Base-by-base conservation (phyloP, 495 filamentous ascomycete genomes). In the Choiromyces venosus region DNA sequence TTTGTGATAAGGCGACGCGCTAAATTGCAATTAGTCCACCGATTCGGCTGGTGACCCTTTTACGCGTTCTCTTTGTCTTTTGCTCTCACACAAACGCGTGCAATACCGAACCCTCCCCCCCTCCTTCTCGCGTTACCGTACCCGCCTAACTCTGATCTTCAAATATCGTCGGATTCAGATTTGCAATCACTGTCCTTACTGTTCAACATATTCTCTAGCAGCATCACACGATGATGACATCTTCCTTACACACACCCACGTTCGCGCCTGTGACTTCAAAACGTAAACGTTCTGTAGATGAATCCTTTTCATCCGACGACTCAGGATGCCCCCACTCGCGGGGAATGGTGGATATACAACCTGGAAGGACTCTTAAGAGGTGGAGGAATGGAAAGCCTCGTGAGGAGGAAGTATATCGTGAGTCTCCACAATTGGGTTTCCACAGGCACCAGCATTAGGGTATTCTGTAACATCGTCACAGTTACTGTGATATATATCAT, bases 401-500 rank as follows among this genome's bases (percentile, higher is more conserved):
- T 37, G 76, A 78, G 61, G 76, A 78, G 21, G 76, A 77, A n/a
- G 75, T 78, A 25, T 78, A 78, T 36, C 76, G 76, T 78, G 65
- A 66, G 68, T 65, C 69, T 19, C 65, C 52, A 37, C 36, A 61
- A 61, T 33, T 61, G 52, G 25, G 25, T 7, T 33, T 61, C n/a
- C 10, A 8, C n/a, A n/a, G 46, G 46, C n/a, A 3, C 46, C n/a
- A 10, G 46, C n/a, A 19, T 56, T 29, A 5, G n/a, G 7, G n/a
- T 25, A 29, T 56, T 61, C 52, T 29, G 25, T 16, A 1, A 16
- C 52, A 61, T 33, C n/a, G 12, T 61, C 52, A 61, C 25, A 4
- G 10, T 12, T 61, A 5, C 25, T 29, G 52, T 61, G 52, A 16
- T 14, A 6, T 61, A 33, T 33, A 33, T 61, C 52, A 33, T 61